Percentiles rank a stretch among this genome's conserved stretches.
These are phyloP conservation scores for Clavulina sp. DNA, from an alignment of 768 basidiomycete genomes.

Conservation along the genomic window DNA sequence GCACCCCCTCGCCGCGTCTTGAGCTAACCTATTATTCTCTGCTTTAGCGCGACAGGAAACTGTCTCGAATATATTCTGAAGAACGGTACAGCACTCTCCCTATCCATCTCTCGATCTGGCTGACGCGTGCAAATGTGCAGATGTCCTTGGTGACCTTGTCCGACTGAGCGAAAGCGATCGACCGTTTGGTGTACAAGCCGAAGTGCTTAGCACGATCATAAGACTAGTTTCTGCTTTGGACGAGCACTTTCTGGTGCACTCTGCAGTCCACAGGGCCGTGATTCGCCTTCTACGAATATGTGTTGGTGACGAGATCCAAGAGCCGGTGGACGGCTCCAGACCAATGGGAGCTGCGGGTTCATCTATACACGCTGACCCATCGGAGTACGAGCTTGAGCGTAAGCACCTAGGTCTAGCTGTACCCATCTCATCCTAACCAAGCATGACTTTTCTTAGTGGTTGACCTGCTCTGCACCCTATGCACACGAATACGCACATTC, in stretches of 20 bases:
- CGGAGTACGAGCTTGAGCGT: constrained; percentile 81
- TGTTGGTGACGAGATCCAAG: constrained; percentile 82
- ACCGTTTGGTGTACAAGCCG: constrained; percentile 79
- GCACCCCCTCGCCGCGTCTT: constrained; percentile 3
- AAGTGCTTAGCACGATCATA: constrained; percentile 71
- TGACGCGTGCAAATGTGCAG: constrained; percentile 22
- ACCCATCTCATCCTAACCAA: background rate
- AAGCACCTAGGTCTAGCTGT: constrained; percentile 19
- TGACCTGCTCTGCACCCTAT: constrained; percentile 77
- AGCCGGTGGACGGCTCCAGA: constrained; percentile 63
- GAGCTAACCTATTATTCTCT: background rate
- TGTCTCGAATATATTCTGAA: constrained; percentile 86
- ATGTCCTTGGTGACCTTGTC: constrained; percentile 71
- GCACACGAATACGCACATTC: constrained; percentile 78
- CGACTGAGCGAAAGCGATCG: constrained; percentile 70
- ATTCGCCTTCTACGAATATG: constrained; percentile 70
- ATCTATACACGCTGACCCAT: constrained; percentile 48
- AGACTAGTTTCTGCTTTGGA: constrained; percentile 86
- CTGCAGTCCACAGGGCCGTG: constrained; percentile 76
- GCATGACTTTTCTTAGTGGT: constrained; percentile 41
- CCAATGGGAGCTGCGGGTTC: constrained; percentile 73
- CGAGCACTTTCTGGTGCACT: constrained; percentile 85
- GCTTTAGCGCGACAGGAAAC: constrained; percentile 59
- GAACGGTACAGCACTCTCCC: constrained; percentile 36
- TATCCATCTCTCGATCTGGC: background rate